Evolutionary conservation across 2,329 filamentous ascomycete genomes (phyloP).

Genomic region (Pezicula radicicola): DNA sequence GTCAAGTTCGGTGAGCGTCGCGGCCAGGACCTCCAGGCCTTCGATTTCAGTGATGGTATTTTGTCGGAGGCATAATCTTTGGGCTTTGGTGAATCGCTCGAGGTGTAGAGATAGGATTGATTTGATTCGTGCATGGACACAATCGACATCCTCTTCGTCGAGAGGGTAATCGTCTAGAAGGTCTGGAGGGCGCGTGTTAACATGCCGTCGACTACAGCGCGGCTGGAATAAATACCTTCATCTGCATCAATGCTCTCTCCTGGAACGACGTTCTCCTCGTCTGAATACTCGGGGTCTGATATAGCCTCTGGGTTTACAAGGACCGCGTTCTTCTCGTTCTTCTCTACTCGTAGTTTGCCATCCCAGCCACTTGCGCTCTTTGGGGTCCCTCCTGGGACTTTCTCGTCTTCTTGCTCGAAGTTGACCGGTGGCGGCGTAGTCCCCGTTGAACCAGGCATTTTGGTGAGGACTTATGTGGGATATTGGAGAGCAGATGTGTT

Average conservation of each 20-base stretch:
- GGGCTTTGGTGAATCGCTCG: constrained; percentile 75
- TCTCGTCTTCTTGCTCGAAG: constrained; percentile 15
- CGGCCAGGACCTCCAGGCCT: constrained; percentile 63
- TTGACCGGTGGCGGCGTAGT: neutral
- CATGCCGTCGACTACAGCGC: constrained; percentile 4
- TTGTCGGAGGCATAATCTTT: constrained; percentile 84
- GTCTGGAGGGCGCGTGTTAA: constrained; percentile 37
- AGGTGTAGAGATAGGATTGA: constrained; percentile 78
- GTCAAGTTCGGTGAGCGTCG: constrained; percentile 78
- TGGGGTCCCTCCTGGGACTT: constrained; percentile 17
- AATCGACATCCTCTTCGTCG: constrained; percentile 75
- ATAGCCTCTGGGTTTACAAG: constrained; percentile 78
- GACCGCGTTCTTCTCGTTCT: constrained; percentile 64
- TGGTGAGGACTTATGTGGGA: neutral
- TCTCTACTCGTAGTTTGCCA: constrained; percentile 74
- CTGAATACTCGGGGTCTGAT: constrained; percentile 83
- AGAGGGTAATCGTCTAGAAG: constrained; percentile 58
- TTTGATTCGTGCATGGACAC: constrained; percentile 80
- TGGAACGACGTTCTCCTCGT: constrained; percentile 63
- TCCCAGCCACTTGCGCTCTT: constrained; percentile 74
- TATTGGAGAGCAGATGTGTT: neutral
- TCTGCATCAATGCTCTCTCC: constrained; percentile 78
- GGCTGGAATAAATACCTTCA: constrained; percentile 56
- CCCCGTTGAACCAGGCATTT: no score
- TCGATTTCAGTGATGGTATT: constrained; percentile 83